phyloP scores from a whole-genome alignment of 331 rosid genomes.

The Quercus lobata region DNA sequence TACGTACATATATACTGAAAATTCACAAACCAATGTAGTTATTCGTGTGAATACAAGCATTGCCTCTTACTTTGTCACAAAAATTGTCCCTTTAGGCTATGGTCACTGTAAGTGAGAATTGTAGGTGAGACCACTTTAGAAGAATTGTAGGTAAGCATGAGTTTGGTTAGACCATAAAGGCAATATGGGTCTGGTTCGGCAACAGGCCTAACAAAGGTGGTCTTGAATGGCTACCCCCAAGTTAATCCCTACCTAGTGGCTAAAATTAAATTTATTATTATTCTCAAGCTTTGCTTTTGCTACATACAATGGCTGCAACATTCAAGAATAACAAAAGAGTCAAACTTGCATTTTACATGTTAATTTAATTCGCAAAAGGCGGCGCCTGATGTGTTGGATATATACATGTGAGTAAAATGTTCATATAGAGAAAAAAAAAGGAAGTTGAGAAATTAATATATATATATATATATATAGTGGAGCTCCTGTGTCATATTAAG shows the following conservation, averaged over 20 bases:
- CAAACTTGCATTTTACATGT: not conserved
- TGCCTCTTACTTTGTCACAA: not conserved
- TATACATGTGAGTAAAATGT: too few species aligned
- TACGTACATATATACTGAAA: not conserved
- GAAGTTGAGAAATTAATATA: not conserved
- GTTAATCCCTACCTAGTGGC: not conserved
- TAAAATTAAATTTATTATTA: not conserved
- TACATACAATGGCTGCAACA: not conserved
- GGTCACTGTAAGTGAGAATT: not conserved
- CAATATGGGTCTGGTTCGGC: not conserved
- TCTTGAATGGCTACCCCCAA: not conserved
- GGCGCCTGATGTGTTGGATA: not conserved
- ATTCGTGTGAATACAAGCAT: not conserved
- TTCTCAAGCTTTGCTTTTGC: not conserved
- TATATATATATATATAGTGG: too few species aligned
- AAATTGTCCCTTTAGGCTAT: not conserved
- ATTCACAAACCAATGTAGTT: not conserved
- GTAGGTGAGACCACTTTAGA: not conserved
- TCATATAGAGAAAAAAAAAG: not conserved
- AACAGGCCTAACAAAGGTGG: not conserved
- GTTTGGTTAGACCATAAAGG: not conserved
- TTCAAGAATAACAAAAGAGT: not conserved
- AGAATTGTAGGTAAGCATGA: not conserved
- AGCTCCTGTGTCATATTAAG: too few species aligned
- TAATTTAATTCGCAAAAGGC: not conserved